Evolutionary conservation across 1,284 basidiomycete species (phyloP).

Genomic region (Malassezia vespertilionis): DNA sequence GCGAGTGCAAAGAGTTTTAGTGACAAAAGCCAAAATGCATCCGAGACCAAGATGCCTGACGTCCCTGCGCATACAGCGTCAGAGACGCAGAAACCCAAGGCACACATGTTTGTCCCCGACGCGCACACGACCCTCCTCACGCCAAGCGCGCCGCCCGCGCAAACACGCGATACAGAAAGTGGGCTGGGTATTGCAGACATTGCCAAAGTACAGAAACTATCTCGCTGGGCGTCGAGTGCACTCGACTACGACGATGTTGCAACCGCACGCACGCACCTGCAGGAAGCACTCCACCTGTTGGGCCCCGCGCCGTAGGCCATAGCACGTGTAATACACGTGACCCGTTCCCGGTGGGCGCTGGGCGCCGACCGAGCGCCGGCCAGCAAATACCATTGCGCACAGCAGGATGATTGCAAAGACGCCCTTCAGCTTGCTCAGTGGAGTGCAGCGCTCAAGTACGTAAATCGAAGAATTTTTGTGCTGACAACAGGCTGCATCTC

Average conservation of each 20-base stretch:
- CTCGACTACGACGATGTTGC: constrained; percentile 45
- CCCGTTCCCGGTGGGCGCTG: constrained; percentile 2
- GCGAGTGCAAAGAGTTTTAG: neutral
- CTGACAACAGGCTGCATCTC: constrained; percentile 1
- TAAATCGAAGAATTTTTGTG: neutral
- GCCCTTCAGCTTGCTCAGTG: constrained; percentile 13
- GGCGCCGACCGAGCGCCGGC: neutral
- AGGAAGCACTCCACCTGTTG: constrained; percentile 33
- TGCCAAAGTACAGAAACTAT: constrained; percentile 30
- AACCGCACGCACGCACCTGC: constrained; percentile 33
- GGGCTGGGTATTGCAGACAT: constrained; percentile 5
- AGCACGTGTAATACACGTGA: constrained; percentile 15
- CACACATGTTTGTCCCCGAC: neutral
- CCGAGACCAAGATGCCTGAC: neutral
- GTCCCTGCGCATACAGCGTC: neutral
- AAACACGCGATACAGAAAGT: neutral
- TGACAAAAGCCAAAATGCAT: neutral
- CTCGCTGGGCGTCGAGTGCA: constrained; percentile 36
- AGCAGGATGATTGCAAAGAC: constrained; percentile 13
- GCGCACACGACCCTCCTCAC: neutral
- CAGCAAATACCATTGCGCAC: neutral
- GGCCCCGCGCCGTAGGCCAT: constrained; percentile 16
- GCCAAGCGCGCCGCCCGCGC: constrained; percentile 1
- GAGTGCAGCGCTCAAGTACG: constrained; percentile 11
- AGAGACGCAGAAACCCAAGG: neutral